Conservation (phyloP, 352 stramenopile genomes). For the Phytopythium boreale region DNA sequence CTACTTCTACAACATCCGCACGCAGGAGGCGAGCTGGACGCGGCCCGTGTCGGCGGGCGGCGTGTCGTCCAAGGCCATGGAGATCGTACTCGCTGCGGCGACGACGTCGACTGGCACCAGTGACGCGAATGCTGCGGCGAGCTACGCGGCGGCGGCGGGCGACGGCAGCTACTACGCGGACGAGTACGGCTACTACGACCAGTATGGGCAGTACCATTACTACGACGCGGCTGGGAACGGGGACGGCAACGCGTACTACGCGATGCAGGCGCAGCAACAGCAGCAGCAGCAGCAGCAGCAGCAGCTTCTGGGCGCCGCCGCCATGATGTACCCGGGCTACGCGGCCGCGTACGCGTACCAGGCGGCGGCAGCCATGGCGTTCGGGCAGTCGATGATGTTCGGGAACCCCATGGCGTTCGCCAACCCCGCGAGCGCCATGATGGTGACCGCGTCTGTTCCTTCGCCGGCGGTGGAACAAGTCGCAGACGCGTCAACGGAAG, state of each 20-base stretch:
- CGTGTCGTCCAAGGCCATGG: constrained; percentile 28
- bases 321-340: constrained; percentile 53
- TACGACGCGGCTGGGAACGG: constrained; percentile 43
- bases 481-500: constrained; percentile 2
- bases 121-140: constrained; percentile 18
- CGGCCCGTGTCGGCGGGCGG: constrained; percentile 38
- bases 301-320: constrained; percentile 9
- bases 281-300: constrained; percentile 7
- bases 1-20: constrained; percentile 89
- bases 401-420: constrained; percentile 36
- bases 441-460: constrained; percentile 11
- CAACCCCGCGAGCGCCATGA: constrained; percentile 28
- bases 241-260: constrained; percentile 21
- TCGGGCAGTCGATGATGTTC: constrained; percentile 45
- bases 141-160: constrained; percentile 10
- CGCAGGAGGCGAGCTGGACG: constrained; percentile 86
- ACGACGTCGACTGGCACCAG: constrained; percentile 9
- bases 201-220: constrained; percentile 80
- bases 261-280: constrained; percentile 8
- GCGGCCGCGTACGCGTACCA: constrained; percentile 61
- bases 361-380: constrained; percentile 48
- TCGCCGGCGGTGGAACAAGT: neutral
- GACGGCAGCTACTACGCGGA: constrained; percentile 49
- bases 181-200: constrained; percentile 81
- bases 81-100: constrained; percentile 31